phyloP scores from a whole-genome alignment of 202 grass and related monocot species.

The Setaria viridis region DNA sequence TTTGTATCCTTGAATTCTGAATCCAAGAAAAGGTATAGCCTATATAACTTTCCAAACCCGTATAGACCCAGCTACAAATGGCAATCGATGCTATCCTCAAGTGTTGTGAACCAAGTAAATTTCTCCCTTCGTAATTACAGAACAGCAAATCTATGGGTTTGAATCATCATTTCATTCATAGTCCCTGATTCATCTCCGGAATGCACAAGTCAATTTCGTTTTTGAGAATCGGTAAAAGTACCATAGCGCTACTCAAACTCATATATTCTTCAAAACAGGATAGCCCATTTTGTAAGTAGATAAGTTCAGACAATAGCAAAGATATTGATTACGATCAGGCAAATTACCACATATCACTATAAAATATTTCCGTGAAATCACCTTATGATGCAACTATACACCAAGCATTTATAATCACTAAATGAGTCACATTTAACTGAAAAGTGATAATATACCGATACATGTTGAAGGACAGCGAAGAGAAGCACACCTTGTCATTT shows the following conservation, averaged over 20 bases:
- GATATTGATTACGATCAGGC: background rate
- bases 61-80: background rate
- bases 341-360: background rate
- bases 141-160: background rate
- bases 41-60: constrained; percentile 14
- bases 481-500: constrained; percentile 80
- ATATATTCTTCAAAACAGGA: background rate
- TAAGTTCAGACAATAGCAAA: constrained; percentile 18
- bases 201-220: background rate
- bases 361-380: background rate
- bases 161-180: background rate
- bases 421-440: background rate
- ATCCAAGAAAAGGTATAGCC: background rate
- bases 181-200: constrained; percentile 8
- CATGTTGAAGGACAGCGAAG: background rate
- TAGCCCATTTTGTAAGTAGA: background rate
- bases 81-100: background rate
- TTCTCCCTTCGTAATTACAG: background rate
- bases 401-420: background rate
- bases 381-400: constrained; percentile 2
- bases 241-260: too few relatives aligned
- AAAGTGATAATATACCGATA: constrained; percentile 1
- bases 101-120: background rate
- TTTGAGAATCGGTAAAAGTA: background rate
- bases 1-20: background rate